A percentile compares a stretch with the other conserved stretches of the same genome.
These are phyloP conservation scores for Aspergillus pseudonomiae DNA, from an alignment of 2,329 filamentous ascomycete species.

Conservation along the genomic window DNA sequence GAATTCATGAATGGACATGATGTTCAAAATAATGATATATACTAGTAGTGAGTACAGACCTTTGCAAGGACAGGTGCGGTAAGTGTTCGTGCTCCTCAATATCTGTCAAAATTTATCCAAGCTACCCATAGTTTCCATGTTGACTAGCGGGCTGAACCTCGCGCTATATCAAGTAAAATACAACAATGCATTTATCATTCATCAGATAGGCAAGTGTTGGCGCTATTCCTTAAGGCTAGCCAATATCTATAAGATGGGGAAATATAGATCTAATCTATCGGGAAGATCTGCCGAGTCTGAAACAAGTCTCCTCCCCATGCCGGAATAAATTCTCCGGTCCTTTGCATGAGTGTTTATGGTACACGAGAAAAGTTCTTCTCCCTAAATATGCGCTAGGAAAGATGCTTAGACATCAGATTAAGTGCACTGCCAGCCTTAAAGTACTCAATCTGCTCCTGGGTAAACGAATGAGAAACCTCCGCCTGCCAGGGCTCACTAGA, in stretches of 20 bases:
- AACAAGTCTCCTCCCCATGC: neutral
- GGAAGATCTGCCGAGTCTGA: neutral
- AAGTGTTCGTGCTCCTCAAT: too few species aligned
- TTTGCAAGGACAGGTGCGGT: too few species aligned
- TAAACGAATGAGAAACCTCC: neutral
- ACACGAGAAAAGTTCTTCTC: neutral
- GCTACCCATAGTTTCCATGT: too few species aligned
- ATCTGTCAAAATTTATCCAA: too few species aligned
- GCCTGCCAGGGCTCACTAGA: neutral
- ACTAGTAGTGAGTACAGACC: too few species aligned
- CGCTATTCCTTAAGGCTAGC: neutral
- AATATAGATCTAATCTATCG: neutral
- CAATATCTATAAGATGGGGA: neutral
- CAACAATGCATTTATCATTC: too few species aligned
- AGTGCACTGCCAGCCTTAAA: constrained; percentile 97
- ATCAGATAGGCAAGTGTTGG: neutral
- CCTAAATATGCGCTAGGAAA: neutral
- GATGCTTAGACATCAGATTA: constrained; percentile 82
- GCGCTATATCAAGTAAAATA: too few species aligned
- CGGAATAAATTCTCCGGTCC: neutral
- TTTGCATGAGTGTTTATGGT: neutral
- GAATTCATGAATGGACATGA: too few species aligned
- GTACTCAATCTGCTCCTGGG: constrained; percentile 98
- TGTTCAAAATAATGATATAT: too few species aligned
- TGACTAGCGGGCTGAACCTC: too few species aligned